These are phyloP conservation scores for Sherardia arvensis DNA, from an alignment of 257 asterid species.

Conservation along the genomic window DNA sequence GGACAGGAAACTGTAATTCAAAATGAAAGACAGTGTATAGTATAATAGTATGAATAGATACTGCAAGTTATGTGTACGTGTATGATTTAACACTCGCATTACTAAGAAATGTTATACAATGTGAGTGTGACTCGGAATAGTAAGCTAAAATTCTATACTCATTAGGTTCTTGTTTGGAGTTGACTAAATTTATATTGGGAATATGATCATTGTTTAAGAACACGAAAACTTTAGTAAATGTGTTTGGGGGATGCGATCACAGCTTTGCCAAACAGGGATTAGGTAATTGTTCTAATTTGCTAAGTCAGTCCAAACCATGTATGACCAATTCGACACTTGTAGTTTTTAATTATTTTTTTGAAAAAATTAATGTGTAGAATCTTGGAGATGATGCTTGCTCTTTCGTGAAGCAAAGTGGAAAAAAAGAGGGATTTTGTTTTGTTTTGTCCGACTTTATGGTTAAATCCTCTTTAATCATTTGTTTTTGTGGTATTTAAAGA, in stretches of 20 bases:
- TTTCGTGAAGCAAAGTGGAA: slow-evolving; percentile 22
- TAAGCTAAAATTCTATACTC: too few species aligned
- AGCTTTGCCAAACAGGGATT: neutral
- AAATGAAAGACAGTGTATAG: too few species aligned
- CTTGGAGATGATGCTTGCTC: slow-evolving; percentile 6
- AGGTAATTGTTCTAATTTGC: slow-evolving; percentile 16
- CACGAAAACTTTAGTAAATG: slow-evolving; percentile 5
- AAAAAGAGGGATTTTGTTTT: slow-evolving; percentile 34
- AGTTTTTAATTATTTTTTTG: too few species aligned
- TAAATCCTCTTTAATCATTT: neutral
- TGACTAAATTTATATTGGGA: slow-evolving; percentile 25
- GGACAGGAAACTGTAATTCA: too few species aligned
- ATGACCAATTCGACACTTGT: slow-evolving; percentile 15
- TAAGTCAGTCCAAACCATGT: slow-evolving; percentile 35
- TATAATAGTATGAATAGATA: too few species aligned
- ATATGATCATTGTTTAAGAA: slow-evolving; percentile 5
- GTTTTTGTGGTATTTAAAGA: slow-evolving; percentile 2
- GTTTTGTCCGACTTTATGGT: slow-evolving; percentile 3
- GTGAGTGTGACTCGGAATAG: too few species aligned
- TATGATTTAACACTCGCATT: too few species aligned
- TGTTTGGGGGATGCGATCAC: neutral
- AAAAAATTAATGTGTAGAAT: neutral
- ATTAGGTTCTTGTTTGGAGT: slow-evolving; percentile 16
- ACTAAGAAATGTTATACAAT: too few species aligned
- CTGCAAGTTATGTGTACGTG: too few species aligned